Conservation (phyloP, 805 yeast genomes). For the Starmerella vaccinii region DNA sequence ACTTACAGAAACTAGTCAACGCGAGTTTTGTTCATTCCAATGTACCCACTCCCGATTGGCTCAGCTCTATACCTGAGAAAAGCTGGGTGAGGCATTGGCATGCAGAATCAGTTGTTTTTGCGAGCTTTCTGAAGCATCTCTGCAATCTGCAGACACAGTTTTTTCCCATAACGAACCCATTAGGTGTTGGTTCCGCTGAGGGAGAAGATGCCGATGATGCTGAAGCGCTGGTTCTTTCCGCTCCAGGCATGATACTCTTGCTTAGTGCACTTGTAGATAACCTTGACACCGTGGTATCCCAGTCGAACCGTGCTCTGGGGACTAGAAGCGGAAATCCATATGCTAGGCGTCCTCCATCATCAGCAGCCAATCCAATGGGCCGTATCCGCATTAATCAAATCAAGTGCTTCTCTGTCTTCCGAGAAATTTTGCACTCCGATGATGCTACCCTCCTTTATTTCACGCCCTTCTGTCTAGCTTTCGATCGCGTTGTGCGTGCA, state of each 20-base stretch:
- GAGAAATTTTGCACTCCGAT: slow-evolving; percentile 34
- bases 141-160: slow-evolving; percentile 29
- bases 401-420: slow-evolving; percentile 28
- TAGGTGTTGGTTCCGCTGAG: slow-evolving; percentile 19
- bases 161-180: slow-evolving; percentile 21
- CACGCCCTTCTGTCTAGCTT: slow-evolving; percentile 28
- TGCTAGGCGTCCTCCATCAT: slow-evolving; percentile 5
- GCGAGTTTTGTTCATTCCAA: neutral
- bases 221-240: slow-evolving; percentile 13
- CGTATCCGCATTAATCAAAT: slow-evolving; percentile 29
- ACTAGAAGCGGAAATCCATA: slow-evolving; percentile 15
- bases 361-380: neutral
- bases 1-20: neutral
- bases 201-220: slow-evolving; percentile 7
- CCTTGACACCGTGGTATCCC: slow-evolving; percentile 22
- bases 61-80: neutral
- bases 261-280: slow-evolving; percentile 25
- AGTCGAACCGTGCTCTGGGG: slow-evolving; percentile 3
- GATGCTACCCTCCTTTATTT: slow-evolving; percentile 28
- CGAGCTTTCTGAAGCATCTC: slow-evolving; percentile 36
- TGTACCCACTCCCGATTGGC: neutral
- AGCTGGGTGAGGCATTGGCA: slow-evolving; percentile 32
- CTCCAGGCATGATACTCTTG: slow-evolving; percentile 30
- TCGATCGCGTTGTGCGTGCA: slow-evolving; percentile 33
- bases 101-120: slow-evolving; percentile 32